Base-by-base conservation (phyloP, 2,329 filamentous ascomycete species). In the Aspergillus ochraceoroseus region DNA sequence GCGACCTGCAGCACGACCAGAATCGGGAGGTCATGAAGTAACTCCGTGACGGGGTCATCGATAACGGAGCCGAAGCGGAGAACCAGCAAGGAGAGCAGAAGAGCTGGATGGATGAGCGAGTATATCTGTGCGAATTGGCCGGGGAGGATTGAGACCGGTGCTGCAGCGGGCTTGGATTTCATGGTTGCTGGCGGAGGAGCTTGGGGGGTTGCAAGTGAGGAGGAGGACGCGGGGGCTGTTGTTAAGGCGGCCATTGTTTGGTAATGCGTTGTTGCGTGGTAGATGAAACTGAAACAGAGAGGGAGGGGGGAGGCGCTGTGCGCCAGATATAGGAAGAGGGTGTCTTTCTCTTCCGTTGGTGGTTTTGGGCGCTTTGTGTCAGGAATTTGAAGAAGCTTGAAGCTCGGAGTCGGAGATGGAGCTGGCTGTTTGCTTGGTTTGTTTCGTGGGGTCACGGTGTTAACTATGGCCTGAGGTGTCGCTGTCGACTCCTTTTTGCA, bases 51-150 rank as follows among this genome's bases (percentile, higher is more conserved):
- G 0, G 88, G 86, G 49, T 89, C 77, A 11, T 73, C 70, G 18
- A 94, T 83, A 17, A 94, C 71, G 12, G 73, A 67, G 23, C 68
- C 61, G 64, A 94, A 90, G 26, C 76, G 76, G 48, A 77, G 58
- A 31, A 75, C 72, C 58, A 83, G 81, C 23, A 83, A 65, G 7
- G 73, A 74, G 19, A 86, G 72, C 19, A 94, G 71, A 7, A 87
- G 64, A 17, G 75, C 64, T 0, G 85, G 82, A 52, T 94, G 85
- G 13, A 79, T 63, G 55, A 86, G 74, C 8, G 82, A 77, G 57
- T 83, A 75, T 14, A 75, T 59, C 35, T 65, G 70, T 2, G 77
- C 73, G 13, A 68, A 48, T n/a, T 67, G 58, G 15, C 65, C 72
- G 18, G 69, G 56, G 32, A 76, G 66, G 46, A 73, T 64, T 38